phyloP scores from a whole-genome alignment of 495 filamentous ascomycete genomes.

The Daldinia decipiens region DNA sequence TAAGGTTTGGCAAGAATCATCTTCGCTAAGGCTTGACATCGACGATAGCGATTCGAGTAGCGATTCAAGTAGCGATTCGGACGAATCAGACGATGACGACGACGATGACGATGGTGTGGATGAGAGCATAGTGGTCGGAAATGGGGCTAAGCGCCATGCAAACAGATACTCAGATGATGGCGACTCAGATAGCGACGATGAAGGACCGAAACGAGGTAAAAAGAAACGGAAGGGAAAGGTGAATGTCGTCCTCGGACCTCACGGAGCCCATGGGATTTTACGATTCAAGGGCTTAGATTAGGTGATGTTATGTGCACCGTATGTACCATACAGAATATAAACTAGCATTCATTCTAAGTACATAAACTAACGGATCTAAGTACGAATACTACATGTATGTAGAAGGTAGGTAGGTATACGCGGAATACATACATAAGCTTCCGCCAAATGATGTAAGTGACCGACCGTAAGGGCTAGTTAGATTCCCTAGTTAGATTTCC shows the following conservation, averaged over 20 bases:
- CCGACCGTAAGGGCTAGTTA: neutral
- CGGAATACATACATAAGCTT: neutral
- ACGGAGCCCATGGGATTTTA: conserved; percentile 66
- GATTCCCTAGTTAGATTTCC: neutral
- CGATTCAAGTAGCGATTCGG: conserved; percentile 31
- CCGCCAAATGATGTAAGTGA: neutral
- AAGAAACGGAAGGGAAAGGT: conserved; percentile 61
- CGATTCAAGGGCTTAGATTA: conserved; percentile 74
- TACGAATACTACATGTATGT: neutral
- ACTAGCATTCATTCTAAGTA: too few relatives aligned
- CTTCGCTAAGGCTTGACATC: conserved; percentile 53
- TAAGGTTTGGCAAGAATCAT: conserved; percentile 82
- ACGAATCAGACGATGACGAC: conserved; percentile 50
- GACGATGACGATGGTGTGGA: conserved; percentile 49
- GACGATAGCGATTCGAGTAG: conserved; percentile 52
- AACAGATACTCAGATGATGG: conserved; percentile 52
- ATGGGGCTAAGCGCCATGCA: conserved; percentile 58
- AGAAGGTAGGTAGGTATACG: too few relatives aligned
- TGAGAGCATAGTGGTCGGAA: conserved; percentile 34
- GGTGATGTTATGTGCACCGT: conserved; percentile 16
- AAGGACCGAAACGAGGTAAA: conserved; percentile 45
- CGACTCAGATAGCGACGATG: conserved; percentile 46
- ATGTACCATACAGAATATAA: neutral
- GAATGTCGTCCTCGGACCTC: conserved; percentile 60
- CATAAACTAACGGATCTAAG: too few relatives aligned